These are phyloP conservation scores for Phytophthora macrochlamydospora DNA, from an alignment of 352 stramenopile species.

Conservation along the genomic window DNA sequence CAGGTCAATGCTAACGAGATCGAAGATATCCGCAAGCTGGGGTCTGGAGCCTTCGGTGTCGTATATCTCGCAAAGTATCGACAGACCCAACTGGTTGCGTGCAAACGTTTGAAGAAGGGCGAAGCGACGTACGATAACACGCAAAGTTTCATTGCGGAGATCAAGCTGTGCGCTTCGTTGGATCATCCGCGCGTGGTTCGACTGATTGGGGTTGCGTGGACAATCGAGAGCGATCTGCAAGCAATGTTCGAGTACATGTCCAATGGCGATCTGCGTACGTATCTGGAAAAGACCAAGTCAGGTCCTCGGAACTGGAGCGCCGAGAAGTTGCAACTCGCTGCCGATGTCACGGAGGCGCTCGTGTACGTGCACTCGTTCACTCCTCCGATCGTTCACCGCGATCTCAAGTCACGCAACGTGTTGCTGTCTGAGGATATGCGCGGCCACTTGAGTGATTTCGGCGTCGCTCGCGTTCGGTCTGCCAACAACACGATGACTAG, in stretches of 20 bases:
- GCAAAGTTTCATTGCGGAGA: constrained; percentile 57
- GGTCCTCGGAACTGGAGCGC: constrained; percentile 35
- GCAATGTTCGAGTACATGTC: constrained; percentile 75
- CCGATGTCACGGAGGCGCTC: constrained; percentile 64
- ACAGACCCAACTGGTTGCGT: constrained; percentile 39
- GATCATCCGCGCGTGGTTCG: constrained; percentile 54
- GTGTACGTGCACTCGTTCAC: constrained; percentile 74
- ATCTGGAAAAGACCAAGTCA: constrained; percentile 31
- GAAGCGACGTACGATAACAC: constrained; percentile 47
- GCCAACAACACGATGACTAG: constrained; percentile 56
- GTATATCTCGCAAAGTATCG: constrained; percentile 58
- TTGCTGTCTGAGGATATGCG: constrained; percentile 40
- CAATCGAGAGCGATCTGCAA: constrained; percentile 55
- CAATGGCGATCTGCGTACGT: constrained; percentile 49
- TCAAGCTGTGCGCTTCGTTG: constrained; percentile 55
- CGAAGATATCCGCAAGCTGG: constrained; percentile 44
- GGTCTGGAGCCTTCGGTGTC: constrained; percentile 38
- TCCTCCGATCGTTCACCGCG: constrained; percentile 61
- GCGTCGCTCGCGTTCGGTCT: constrained; percentile 41
- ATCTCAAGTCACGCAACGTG: constrained; percentile 65
- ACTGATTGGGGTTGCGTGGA: constrained; percentile 67
- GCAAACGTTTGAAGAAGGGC: constrained; percentile 53
- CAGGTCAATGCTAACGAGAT: constrained; percentile 58
- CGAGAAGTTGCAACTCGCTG: constrained; percentile 57
- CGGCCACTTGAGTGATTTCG: constrained; percentile 58